Evolutionary conservation across 2,329 filamentous ascomycete genomes (phyloP).

Genomic region (Ramularia collo-cygni): DNA sequence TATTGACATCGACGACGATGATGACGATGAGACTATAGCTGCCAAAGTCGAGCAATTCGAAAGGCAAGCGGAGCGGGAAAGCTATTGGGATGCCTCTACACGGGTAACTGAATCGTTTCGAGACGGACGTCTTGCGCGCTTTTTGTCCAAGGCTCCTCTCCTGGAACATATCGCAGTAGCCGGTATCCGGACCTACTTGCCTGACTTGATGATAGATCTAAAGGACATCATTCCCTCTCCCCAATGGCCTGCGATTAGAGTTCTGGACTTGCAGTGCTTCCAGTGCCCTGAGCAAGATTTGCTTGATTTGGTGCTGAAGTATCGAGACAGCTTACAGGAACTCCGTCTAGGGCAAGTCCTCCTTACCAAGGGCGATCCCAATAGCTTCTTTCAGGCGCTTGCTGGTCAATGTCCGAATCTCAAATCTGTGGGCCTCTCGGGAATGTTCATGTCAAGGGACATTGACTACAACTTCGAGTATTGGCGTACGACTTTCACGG

Average conservation of each 20-base stretch:
- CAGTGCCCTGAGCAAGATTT: not conserved
- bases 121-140: not conserved
- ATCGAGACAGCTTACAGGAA: too few species aligned
- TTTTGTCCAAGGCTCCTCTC: not conserved
- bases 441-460: too few species aligned
- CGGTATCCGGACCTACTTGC: not conserved
- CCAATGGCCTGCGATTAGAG: not conserved
- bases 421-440: too few species aligned
- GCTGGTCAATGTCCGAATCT: too few species aligned
- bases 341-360: too few species aligned
- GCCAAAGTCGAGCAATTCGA: too few species aligned
- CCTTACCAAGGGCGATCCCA: too few species aligned
- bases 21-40: not conserved
- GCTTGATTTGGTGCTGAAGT: too few species aligned
- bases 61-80: not conserved
- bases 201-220: not conserved
- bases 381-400: too few species aligned
- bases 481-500: too few species aligned
- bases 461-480: too few species aligned
- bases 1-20: not conserved
- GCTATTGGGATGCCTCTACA: not conserved
- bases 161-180: not conserved
- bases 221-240: not conserved
- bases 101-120: not conserved
- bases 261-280: too few species aligned